Conservation (phyloP, 129 eudicot species). For the Pulicaria dysenterica region DNA sequence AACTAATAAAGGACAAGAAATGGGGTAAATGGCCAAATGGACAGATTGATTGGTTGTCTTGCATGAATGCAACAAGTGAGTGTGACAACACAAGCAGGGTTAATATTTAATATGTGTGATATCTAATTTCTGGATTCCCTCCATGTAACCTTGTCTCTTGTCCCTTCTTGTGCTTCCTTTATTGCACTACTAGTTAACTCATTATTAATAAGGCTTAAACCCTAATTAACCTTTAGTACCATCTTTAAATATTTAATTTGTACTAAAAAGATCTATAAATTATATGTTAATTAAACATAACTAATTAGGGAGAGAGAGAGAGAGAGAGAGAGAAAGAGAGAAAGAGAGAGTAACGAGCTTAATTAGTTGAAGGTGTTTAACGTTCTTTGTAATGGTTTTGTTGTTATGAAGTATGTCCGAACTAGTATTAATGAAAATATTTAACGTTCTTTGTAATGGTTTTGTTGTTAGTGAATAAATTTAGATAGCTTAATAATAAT, state of each 20-base stretch:
- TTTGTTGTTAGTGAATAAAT: no score
- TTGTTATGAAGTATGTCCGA: no score
- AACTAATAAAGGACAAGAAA: slow-evolving; percentile 32
- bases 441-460: no score
- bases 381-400: no score
- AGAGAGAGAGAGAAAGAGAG: no score
- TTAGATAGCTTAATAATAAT: no score
- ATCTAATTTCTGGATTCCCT: slow-evolving; percentile 47
- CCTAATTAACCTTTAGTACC: slow-evolving; percentile 20
- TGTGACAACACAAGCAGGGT: slow-evolving; percentile 49
- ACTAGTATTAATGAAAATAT: no score
- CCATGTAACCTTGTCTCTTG: slow-evolving; percentile 48
- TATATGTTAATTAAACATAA: neutral
- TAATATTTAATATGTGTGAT: slow-evolving; percentile 38
- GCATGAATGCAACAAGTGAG: slow-evolving; percentile 79
- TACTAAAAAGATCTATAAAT: neutral
- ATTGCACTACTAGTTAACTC: slow-evolving; percentile 28
- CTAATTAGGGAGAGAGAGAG: no score
- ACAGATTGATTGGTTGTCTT: slow-evolving; percentile 69
- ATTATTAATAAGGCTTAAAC: slow-evolving; percentile 9
- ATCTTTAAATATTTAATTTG: neutral
- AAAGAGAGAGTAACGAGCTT: no score
- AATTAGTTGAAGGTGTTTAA: no score
- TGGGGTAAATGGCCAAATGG: slow-evolving; percentile 48
- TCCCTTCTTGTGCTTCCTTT: slow-evolving; percentile 34